phyloP scores from a whole-genome alignment of 164 flowering plant species.

The Stephania cephalantha region DNA sequence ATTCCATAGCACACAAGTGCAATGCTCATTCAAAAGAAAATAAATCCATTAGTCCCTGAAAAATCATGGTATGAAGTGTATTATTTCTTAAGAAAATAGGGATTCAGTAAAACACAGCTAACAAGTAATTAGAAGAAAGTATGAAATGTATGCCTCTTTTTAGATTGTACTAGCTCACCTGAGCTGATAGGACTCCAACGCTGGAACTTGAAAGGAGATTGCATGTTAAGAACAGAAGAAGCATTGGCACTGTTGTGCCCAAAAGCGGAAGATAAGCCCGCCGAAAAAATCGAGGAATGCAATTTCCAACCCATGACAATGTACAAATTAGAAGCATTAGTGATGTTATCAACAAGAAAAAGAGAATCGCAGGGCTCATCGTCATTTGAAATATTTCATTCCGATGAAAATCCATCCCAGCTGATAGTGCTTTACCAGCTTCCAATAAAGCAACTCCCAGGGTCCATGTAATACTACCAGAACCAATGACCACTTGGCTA shows the following conservation, averaged over 20 bases:
- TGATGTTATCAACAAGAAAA: constrained; percentile 43
- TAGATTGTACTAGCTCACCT: constrained; percentile 34
- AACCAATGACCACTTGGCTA: constrained; percentile 60
- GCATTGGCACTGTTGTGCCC: constrained; percentile 50
- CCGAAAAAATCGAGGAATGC: constrained; percentile 53
- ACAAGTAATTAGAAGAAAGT: not conserved
- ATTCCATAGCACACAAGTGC: not conserved
- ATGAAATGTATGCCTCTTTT: not conserved
- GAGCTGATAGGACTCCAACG: constrained; percentile 85
- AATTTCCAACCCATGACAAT: constrained; percentile 49
- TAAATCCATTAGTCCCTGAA: not conserved
- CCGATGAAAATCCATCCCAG: constrained; percentile 30
- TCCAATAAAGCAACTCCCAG: constrained; percentile 88
- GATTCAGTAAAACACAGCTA: not conserved
- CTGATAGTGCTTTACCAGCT: constrained; percentile 59
- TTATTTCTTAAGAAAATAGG: not conserved
- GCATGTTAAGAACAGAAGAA: constrained; percentile 53
- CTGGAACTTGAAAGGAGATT: constrained; percentile 69
- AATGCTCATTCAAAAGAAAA: not conserved
- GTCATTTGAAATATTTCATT: constrained; percentile 45
- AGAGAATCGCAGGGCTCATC: constrained; percentile 48
- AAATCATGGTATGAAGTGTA: no score
- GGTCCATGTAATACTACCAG: constrained; percentile 99
- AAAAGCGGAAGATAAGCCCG: constrained; percentile 70
- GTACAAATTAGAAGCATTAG: constrained; percentile 53